phyloP scores from a whole-genome alignment of 208 protist genomes.

The Porcisia hertigi region DNA sequence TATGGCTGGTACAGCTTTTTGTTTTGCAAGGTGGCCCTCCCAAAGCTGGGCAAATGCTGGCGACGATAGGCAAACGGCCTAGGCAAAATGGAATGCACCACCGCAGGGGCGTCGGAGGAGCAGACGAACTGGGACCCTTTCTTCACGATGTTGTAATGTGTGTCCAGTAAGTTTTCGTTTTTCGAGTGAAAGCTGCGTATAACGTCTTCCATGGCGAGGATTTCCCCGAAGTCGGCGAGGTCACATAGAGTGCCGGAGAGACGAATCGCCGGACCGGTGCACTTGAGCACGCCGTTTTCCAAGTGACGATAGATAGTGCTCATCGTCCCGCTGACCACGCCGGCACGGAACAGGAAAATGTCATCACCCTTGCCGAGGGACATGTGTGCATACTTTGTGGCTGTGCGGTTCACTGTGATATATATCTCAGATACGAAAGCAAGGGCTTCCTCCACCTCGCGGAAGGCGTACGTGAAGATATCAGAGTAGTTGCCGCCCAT shows the following conservation, averaged over 20 bases:
- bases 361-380: constrained; percentile 38
- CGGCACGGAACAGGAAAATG: constrained; percentile 69
- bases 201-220: constrained; percentile 75
- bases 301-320: constrained; percentile 62
- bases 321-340: constrained; percentile 62
- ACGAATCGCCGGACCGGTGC: constrained; percentile 64
- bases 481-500: constrained; percentile 83
- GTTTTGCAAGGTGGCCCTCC: constrained; percentile 6
- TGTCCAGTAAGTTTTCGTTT: constrained; percentile 69
- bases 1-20: constrained; percentile 20
- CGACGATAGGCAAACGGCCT: constrained; percentile 73
- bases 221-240: constrained; percentile 65
- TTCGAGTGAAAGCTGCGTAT: constrained; percentile 68
- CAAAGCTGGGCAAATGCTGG: constrained; percentile 28
- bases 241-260: constrained; percentile 77
- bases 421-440: constrained; percentile 79
- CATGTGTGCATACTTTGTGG: constrained; percentile 57
- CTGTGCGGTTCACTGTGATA: constrained; percentile 65
- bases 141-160: constrained; percentile 82
- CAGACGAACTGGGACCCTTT: constrained; percentile 53
- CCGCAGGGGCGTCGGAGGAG: constrained; percentile 43
- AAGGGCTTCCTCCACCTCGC: constrained; percentile 73
- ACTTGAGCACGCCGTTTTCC: constrained; percentile 64
- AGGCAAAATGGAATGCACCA: constrained; percentile 80
- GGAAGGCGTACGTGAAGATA: constrained; percentile 86